Percentiles rank a stretch among this genome's conserved stretches.
These are phyloP conservation scores for Daldinia childiae DNA, from an alignment of 495 filamentous ascomycete species.

Conservation along the genomic window DNA sequence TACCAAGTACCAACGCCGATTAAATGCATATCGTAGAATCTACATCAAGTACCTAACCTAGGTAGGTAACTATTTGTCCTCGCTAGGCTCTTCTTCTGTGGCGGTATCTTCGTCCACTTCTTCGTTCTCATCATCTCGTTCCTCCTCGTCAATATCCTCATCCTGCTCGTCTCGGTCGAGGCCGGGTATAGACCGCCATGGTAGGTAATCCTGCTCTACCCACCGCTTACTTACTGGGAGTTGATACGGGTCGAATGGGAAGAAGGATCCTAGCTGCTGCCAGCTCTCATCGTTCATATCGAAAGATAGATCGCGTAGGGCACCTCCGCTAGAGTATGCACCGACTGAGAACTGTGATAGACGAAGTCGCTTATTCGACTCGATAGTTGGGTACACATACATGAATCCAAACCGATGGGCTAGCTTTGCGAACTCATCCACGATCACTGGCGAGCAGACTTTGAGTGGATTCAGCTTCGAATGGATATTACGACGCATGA, in stretches of 20 bases:
- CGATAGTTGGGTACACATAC: slow-evolving; percentile 86
- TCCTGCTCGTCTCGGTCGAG: slow-evolving; percentile 61
- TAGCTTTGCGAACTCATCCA: slow-evolving; percentile 87
- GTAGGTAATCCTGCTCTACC: slow-evolving; percentile 84
- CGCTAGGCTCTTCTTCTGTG: slow-evolving; percentile 56
- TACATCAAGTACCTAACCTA: background rate
- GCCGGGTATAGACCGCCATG: slow-evolving; percentile 82
- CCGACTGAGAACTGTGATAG: slow-evolving; percentile 67
- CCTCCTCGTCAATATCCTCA: slow-evolving; percentile 60
- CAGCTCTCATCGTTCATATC: slow-evolving; percentile 71
- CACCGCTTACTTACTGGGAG: slow-evolving; percentile 84
- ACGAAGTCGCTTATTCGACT: slow-evolving; percentile 86
- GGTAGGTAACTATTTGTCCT: slow-evolving; percentile 34
- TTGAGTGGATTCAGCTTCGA: slow-evolving; percentile 94
- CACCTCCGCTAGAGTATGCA: slow-evolving; percentile 57
- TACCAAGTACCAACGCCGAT: slow-evolving; percentile 32
- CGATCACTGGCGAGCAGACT: slow-evolving; percentile 92
- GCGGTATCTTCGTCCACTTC: slow-evolving; percentile 62
- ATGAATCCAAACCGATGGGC: slow-evolving; percentile 84
- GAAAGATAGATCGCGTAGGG: slow-evolving; percentile 71
- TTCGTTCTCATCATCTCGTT: slow-evolving; percentile 58
- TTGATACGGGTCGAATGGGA: slow-evolving; percentile 96
- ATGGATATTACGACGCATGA: slow-evolving; percentile 77
- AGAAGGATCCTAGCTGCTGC: slow-evolving; percentile 87
- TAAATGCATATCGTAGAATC: slow-evolving; percentile 26